These are phyloP conservation scores for Chloranthus sessilifolius DNA, from an alignment of 164 flowering plant species.

Conservation along the genomic window DNA sequence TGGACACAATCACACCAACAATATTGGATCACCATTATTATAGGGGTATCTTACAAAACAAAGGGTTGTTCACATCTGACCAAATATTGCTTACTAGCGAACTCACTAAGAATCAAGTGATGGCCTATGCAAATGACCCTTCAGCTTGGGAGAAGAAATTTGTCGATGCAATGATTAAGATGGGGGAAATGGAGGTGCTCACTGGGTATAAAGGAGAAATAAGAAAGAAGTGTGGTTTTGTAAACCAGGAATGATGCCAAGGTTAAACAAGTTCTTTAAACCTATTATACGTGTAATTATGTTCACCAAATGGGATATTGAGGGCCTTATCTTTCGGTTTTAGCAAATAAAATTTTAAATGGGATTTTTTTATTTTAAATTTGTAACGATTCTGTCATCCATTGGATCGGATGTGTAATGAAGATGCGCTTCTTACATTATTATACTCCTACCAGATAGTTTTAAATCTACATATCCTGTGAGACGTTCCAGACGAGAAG, in stretches of 20 bases:
- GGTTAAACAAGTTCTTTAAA: too few species aligned
- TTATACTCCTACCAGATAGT: too few species aligned
- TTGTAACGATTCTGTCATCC: too few species aligned
- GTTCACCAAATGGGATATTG: too few species aligned
- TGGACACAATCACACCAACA: conserved; percentile 24
- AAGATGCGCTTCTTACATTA: too few species aligned
- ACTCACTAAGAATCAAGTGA: conserved; percentile 17
- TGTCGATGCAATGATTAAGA: conserved; percentile 27
- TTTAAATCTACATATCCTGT: too few species aligned
- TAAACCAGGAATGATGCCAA: conserved; percentile 14
- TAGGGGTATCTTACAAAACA: conserved; percentile 19
- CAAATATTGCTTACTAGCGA: conserved; percentile 20
- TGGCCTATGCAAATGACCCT: conserved; percentile 7
- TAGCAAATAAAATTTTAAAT: conserved; percentile 12
- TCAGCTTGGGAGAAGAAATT: conserved; percentile 20
- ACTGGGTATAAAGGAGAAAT: conserved; percentile 28
- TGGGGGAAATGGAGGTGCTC: conserved; percentile 29
- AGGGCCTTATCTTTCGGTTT: too few species aligned
- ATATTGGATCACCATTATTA: conserved; percentile 25
- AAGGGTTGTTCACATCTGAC: conserved; percentile 32
- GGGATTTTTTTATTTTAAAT: too few species aligned
- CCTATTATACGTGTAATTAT: too few species aligned
- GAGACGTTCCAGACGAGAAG: too few species aligned
- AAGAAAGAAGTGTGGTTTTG: conserved; percentile 19
- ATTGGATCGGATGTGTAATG: too few species aligned